Percentiles rank a stretch among this genome's conserved stretches.
These are phyloP conservation scores for Fraxinus cuspidata DNA, from an alignment of 257 asterid species.

Conservation along the genomic window DNA sequence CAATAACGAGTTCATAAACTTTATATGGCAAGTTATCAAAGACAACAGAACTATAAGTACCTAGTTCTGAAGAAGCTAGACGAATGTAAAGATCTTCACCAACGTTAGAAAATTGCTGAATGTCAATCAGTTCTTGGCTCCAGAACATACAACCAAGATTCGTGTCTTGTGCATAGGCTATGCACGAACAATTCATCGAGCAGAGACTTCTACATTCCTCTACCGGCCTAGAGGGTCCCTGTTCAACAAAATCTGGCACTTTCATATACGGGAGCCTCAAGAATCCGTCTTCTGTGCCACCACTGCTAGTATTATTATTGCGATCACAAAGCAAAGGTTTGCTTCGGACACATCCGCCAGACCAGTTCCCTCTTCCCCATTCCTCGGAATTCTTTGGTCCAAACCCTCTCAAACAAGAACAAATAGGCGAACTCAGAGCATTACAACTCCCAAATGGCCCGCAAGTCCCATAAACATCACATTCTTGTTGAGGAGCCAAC, in stretches of 20 bases:
- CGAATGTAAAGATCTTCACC: conserved; percentile 42
- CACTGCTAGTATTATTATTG: conserved; percentile 22
- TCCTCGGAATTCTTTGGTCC: conserved; percentile 32
- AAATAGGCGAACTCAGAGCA: background rate
- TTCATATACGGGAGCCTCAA: conserved; percentile 34
- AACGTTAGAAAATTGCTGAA: conserved; percentile 26
- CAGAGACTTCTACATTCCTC: conserved; percentile 35
- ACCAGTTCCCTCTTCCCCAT: conserved; percentile 41
- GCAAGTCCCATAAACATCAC: conserved; percentile 42
- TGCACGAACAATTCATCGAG: conserved; percentile 42
- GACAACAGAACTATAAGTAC: conserved; percentile 6
- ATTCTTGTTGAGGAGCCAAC: conserved; percentile 19
- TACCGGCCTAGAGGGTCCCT: conserved; percentile 17
- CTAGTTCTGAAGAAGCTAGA: conserved; percentile 32
- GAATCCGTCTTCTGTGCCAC: conserved; percentile 38
- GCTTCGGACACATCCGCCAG: conserved; percentile 38
- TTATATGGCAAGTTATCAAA: background rate
- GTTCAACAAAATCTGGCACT: conserved; percentile 43
- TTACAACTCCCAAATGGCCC: conserved; percentile 47
- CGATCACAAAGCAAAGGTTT: conserved; percentile 30
- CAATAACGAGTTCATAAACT: too few species aligned
- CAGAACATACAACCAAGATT: conserved; percentile 48
- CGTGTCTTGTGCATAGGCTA: conserved; percentile 37
- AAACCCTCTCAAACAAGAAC: conserved; percentile 50
- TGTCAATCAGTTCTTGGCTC: conserved; percentile 30